Evolutionary conservation across 805 yeast species (phyloP).

Genomic region (Wickerhamomyces strasburgensis): DNA sequence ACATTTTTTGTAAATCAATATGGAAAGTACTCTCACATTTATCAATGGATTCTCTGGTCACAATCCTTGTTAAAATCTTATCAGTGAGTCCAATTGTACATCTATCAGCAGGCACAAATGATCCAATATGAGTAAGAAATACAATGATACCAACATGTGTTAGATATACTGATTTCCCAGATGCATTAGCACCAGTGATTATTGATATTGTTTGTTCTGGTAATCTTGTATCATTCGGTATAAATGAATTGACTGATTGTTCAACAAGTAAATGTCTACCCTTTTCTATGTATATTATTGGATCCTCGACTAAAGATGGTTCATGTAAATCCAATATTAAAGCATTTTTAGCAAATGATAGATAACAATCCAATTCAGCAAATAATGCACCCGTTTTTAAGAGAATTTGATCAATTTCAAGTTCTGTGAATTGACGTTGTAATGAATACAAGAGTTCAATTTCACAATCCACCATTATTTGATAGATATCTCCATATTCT

Average conservation of each 20-base stretch:
- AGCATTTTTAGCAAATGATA: constrained; percentile 32
- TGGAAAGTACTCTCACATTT: constrained; percentile 45
- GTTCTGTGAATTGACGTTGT: constrained; percentile 22
- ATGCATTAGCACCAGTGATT: constrained; percentile 45
- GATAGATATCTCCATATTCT: constrained; percentile 38
- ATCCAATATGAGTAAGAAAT: constrained; percentile 48
- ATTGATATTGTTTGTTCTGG: constrained; percentile 27
- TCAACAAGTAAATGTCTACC: constrained; percentile 49
- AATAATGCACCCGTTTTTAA: constrained; percentile 19
- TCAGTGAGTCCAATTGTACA: constrained; percentile 46
- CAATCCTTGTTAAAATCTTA: constrained; percentile 41
- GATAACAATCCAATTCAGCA: constrained; percentile 34
- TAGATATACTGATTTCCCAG: constrained; percentile 50
- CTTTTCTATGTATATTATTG: constrained; percentile 27
- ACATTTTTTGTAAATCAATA: constrained; percentile 42
- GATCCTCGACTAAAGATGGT: constrained; percentile 29
- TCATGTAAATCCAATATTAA: constrained; percentile 23
- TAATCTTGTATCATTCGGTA: constrained; percentile 37
- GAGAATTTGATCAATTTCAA: constrained; percentile 9
- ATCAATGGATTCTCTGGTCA: constrained; percentile 35
- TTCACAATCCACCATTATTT: constrained; percentile 35
- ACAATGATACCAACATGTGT: constrained; percentile 45
- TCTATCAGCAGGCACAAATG: constrained; percentile 45
- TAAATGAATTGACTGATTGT: constrained; percentile 31
- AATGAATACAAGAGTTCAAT: constrained; percentile 34